A percentile compares a stretch with the other conserved stretches of the same genome.
phyloP scores from a whole-genome alignment of 1,284 basidiomycete genomes.

The Boletellus deceptivus region DNA sequence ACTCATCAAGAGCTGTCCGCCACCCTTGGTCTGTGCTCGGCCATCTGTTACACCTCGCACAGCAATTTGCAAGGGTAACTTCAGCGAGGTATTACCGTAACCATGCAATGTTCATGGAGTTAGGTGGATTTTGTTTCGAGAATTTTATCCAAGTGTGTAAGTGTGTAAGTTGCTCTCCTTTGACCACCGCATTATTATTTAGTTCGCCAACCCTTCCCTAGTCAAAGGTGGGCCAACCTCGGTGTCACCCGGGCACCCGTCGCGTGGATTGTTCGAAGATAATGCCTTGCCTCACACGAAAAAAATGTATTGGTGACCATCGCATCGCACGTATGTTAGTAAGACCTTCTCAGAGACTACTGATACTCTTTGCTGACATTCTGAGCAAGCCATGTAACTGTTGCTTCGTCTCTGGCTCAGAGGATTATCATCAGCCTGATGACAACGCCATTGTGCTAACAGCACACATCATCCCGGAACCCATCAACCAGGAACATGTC shows the following conservation, averaged over 20 bases:
- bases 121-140: background rate
- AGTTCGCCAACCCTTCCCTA: background rate
- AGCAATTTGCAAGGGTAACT: background rate
- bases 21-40: conserved; percentile 2
- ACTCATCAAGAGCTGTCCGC: background rate
- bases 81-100: conserved; percentile 3
- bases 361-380: background rate
- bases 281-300: background rate
- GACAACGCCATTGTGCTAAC: background rate
- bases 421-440: background rate
- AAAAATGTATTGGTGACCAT: background rate
- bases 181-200: background rate
- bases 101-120: background rate
- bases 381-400: background rate
- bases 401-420: conserved; percentile 3
- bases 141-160: conserved; percentile 1
- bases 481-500: background rate
- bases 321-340: background rate
- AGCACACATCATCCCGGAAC: background rate
- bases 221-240: background rate
- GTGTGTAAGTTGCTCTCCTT: background rate
- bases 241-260: background rate
- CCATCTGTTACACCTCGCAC: conserved; percentile 1
- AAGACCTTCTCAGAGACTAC: background rate
- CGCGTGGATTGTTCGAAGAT: conserved; percentile 4